Base-by-base conservation (phyloP, 1,139 yeast genomes). In the Saccharomyces hybrid region DNA sequence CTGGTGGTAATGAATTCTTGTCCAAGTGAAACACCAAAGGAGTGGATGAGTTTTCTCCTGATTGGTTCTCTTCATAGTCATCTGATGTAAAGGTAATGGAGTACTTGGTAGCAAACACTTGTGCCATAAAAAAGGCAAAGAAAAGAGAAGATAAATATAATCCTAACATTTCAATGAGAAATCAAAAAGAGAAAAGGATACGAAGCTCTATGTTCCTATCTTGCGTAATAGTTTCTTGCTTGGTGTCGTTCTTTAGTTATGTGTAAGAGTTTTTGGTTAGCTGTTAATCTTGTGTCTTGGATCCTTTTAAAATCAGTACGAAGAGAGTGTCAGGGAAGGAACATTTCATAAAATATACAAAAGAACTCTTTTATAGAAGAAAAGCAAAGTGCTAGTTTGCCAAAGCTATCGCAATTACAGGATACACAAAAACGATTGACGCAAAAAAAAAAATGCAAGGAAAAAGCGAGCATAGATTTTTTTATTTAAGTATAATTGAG, bases 21-120 rank as follows among this genome's bases (percentile, higher is more conserved):
- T 57, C 58, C 7, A 57, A 13, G 49, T 54, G 54, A 5, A 57
- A 51, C 2, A 53, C 50, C 23, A 57, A 51, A 30, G 60, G 56
- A 23, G 47, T 38, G 20, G 42, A 5, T 16, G 8, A 1, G 1
- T 38, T 38, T 8, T 38, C n/a, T 38, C 23, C 42, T 38, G 42
- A 34, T 41, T 41, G 44, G 6, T n/a, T 46, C 11, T 51, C 50
- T 26, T 42, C 31, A 49, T 30, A 20, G 7, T 52, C 53, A 8
- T 54, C 54, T 2, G 56, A 48, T 16, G 50, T 54, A 16, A 57
- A 47, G 5, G 55, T 51, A 28, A 54, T 51, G 25, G 53, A 32
- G 13, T 51, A 52, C 30, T 57, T 52, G 20, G 49, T 31, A 4
- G 56, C 59, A 25, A 54, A 47, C 7, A 48, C 57, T 27, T 48